These are phyloP conservation scores for Colletotrichum spinosum DNA, from an alignment of 2,329 filamentous ascomycete species.

Conservation along the genomic window DNA sequence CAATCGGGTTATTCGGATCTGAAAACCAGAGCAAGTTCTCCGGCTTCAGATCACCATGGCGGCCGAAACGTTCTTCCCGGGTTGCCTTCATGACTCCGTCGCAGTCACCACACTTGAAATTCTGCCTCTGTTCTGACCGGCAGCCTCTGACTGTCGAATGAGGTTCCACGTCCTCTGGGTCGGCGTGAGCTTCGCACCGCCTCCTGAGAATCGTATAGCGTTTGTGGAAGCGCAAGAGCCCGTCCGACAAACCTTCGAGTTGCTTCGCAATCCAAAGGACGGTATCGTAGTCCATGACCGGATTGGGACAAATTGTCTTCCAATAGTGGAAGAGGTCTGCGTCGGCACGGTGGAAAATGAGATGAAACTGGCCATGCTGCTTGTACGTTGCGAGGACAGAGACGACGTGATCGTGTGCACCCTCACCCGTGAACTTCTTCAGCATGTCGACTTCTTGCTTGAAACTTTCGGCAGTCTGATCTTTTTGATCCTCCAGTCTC, in stretches of 20 bases:
- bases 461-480: no score
- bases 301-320: background rate
- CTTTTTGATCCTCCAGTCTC: no score
- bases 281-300: background rate
- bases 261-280: background rate
- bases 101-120: no score
- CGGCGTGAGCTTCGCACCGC: no score
- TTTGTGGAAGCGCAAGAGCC: no score
- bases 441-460: background rate
- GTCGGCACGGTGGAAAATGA: slow-evolving; percentile 4
- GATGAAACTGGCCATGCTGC: background rate
- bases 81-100: no score
- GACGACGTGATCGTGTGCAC: background rate
- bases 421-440: slow-evolving; percentile 1
- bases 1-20: no score
- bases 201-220: no score
- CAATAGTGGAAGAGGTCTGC: background rate
- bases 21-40: slow-evolving; percentile 6
- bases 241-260: background rate
- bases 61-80: no score
- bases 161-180: no score
- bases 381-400: slow-evolving; percentile 1
- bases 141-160: no score
- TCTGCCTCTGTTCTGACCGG: no score
- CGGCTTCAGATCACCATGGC: background rate